Evolutionary conservation across 2,329 filamentous ascomycete species (phyloP).

Genomic region (Elsinoe arachidis): DNA sequence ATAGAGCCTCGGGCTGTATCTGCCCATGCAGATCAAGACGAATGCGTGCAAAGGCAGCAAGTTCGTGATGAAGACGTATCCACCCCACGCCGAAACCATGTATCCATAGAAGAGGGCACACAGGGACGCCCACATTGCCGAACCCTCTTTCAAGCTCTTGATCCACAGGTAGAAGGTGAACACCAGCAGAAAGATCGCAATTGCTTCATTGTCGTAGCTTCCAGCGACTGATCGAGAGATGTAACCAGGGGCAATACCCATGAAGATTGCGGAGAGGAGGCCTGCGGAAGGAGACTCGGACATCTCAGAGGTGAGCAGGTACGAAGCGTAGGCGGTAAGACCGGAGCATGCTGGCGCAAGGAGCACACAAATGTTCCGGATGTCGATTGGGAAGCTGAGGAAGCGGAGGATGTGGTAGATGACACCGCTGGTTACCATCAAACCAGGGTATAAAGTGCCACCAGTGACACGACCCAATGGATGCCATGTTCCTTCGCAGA

Average conservation of each 20-base stretch:
- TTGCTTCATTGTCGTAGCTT: slow-evolving; percentile 98
- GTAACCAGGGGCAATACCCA: slow-evolving; percentile 96
- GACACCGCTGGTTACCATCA: slow-evolving; percentile 97
- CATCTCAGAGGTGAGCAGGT: slow-evolving; percentile 96
- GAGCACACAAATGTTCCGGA: slow-evolving; percentile 96
- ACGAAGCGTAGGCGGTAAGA: slow-evolving; percentile 83
- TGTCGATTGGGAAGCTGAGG: slow-evolving; percentile 87
- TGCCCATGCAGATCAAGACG: slow-evolving; percentile 90
- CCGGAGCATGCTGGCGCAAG: slow-evolving; percentile 92
- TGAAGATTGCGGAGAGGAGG: slow-evolving; percentile 86
- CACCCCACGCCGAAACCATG: slow-evolving; percentile 99
- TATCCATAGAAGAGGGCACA: slow-evolving; percentile 97
- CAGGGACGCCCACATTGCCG: slow-evolving; percentile 90
- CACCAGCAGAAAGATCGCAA: slow-evolving; percentile 96
- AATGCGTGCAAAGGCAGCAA: slow-evolving; percentile 89
- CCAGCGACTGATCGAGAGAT: slow-evolving; percentile 96
- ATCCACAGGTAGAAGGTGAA: slow-evolving; percentile 99
- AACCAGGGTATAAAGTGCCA: slow-evolving; percentile 93
- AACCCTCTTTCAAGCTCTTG: slow-evolving; percentile 93
- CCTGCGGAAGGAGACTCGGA: slow-evolving; percentile 89
- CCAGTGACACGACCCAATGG: slow-evolving; percentile 95
- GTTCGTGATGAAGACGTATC: slow-evolving; percentile 99
- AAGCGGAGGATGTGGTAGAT: slow-evolving; percentile 92
- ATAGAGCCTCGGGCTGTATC: slow-evolving; percentile 88
- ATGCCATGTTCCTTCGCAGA: slow-evolving; percentile 77